Evolutionary conservation across 306 rosid genomes (phyloP).

Genomic region (Cajanus cajan): DNA sequence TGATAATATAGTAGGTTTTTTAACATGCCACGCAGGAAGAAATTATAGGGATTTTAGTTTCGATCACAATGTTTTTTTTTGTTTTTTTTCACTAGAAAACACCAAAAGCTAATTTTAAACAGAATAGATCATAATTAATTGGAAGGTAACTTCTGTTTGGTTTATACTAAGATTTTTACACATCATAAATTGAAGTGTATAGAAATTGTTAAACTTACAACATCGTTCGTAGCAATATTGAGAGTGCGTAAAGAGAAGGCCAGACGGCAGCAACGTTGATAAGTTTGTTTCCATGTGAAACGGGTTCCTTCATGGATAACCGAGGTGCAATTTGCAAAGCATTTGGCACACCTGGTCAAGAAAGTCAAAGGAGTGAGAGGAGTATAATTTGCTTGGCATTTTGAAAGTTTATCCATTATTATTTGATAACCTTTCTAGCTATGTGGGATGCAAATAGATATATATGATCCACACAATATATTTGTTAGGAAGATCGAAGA

Average conservation of each 20-base stretch:
- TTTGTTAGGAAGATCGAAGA: no score
- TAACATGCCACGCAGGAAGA: no score
- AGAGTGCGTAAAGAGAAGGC: conserved; percentile 77
- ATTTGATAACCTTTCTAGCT: no score
- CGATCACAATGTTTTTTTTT: no score
- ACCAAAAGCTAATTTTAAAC: no score
- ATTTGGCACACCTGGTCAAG: conserved; percentile 58
- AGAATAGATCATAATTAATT: no score
- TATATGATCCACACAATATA: no score
- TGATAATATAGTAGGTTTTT: no score
- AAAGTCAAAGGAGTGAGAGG: conserved; percentile 74
- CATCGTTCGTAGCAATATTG: conserved; percentile 50
- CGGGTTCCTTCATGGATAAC: conserved; percentile 54
- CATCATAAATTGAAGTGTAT: neutral
- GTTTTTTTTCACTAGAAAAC: no score
- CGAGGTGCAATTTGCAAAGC: conserved; percentile 59
- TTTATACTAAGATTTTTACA: neutral
- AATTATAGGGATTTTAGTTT: no score
- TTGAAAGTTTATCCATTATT: conserved; percentile 57
- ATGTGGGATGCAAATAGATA: no score
- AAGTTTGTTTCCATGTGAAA: conserved; percentile 83
- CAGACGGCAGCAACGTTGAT: conserved; percentile 71
- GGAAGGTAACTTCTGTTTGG: no score
- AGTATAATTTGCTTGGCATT: conserved; percentile 60
- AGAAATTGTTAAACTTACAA: conserved; percentile 50